Evolutionary conservation across 2,329 filamentous ascomycete genomes (phyloP), one percentile per base, ranked within the genome.

Genomic region (Coniochaeta sp.): DNA sequence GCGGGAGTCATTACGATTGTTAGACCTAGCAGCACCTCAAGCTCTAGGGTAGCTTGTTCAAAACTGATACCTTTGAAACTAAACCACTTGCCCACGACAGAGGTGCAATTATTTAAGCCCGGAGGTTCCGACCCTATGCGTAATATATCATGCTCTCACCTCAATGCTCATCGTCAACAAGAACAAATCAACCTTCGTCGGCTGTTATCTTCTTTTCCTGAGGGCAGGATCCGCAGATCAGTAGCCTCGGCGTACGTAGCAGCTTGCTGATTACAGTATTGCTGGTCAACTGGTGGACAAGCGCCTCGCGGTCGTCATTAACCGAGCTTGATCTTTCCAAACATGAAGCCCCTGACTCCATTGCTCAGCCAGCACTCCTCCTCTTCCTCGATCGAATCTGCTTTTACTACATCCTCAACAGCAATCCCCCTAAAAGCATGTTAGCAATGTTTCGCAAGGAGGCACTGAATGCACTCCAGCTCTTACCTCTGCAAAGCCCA

Each of bases 291-390:
- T 38, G 17, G 38, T 40, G 4, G 9, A 47, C 12, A 14, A 52
- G 12, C 47, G 1, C 26, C 17, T 17, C 6, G 47, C 31, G 12
- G 3, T 14, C 47, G 5, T 6, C 31, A 28, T 56, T 17, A 56
- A 28, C 33, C n/a, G 16, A 77, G 63, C 19, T 62, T 66, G 36
- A 82, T 64, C 44, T 65, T 75, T 0, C 81, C 83, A 61, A 71
- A 76, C 14, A 87, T 78, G 65, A 96, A 96, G 0, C 93, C 93
- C 64, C 89, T 83, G 1, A 93, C 89, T 0, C 90, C 92, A 72
- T 93, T 97, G 72, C 92, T 96, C 59, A 97, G 76, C 89, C 91
- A 96, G 63, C 93, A 89, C 59, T 87, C 81, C 72, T 97, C 93
- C 1, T 88, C 90, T 64, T 90, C 79, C 3, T 79, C 70, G 14